phyloP scores from a whole-genome alignment of 2,329 filamentous ascomycete species.

The Dothidotthia symphoricarpi region DNA sequence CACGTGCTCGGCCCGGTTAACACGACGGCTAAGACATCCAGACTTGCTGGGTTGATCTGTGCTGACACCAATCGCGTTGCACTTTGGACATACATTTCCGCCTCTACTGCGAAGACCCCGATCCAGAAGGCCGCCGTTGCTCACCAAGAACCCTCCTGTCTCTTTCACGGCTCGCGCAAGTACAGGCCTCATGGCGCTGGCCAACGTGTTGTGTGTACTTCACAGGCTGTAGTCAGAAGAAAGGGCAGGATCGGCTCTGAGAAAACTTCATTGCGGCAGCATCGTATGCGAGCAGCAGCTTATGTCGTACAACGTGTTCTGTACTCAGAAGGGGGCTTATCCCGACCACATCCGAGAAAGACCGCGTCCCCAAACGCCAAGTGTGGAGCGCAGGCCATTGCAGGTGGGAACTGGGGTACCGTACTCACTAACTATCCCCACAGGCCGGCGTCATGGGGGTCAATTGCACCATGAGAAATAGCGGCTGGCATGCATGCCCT shows the following conservation, averaged over 20 bases:
- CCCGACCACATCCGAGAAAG: conserved; percentile 36
- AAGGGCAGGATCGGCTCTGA: conserved; percentile 12
- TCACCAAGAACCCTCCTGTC: conserved; percentile 2
- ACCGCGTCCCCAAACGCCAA: conserved; percentile 29
- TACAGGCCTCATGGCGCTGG: conserved; percentile 6
- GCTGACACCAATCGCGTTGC: conserved; percentile 27
- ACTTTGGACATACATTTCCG: conserved; percentile 30
- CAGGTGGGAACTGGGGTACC: conserved; percentile 41
- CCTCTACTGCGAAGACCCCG: conserved; percentile 14
- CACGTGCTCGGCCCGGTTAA: conserved; percentile 23
- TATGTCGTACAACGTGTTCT: conserved; percentile 22
- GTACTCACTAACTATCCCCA: conserved; percentile 37
- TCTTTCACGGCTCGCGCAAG: conserved; percentile 16
- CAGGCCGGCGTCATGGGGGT: conserved; percentile 39
- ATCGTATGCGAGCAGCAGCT: conserved; percentile 21
- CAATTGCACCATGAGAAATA: conserved; percentile 33
- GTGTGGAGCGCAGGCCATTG: conserved; percentile 32
- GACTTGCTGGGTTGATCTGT: conserved; percentile 21
- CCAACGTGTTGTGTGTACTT: no score
- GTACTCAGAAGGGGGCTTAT: conserved; percentile 21
- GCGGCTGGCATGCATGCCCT: conserved; percentile 29
- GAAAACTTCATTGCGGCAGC: conserved; percentile 19
- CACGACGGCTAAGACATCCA: conserved; percentile 22
- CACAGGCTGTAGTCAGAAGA: not conserved
- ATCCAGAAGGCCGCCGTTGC: conserved; percentile 10